Base-by-base conservation (phyloP, 2,329 filamentous ascomycete species). In the Alternaria longipes region DNA sequence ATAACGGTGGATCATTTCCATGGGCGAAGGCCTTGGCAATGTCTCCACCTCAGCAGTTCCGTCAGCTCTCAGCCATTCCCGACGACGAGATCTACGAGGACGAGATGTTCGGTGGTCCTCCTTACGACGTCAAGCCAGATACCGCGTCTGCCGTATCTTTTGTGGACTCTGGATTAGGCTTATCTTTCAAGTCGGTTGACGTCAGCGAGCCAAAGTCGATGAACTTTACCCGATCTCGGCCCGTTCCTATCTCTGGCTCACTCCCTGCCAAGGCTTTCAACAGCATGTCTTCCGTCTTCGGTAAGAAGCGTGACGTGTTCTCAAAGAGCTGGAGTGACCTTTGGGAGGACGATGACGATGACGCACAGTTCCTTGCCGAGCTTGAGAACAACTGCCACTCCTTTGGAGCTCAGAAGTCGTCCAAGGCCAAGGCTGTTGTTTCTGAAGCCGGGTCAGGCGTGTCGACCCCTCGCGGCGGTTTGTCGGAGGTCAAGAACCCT, bases 311-410 rank as follows among this genome's bases (percentile, higher is more conserved):
- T 64, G 91, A 94, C 46, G 84, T 86, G 49, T 92, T 96, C 49
- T 97, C 95, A 58, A 98, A 98, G 90, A 98, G 95, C 84, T 99
- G 95, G 95, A 97, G 94, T 74, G 95, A 99, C 78, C 89, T 98
- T 79, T 97, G 93, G 90, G 94, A 98, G 60, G 94, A 98, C 78
- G 94, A 98, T 77, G 94, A 98, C 55, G 93, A 95, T 73, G 89
- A 91, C 66, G 67, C 67, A 54, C 89, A 74, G 52, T 74, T 72
- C 55, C 64, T 77, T 18, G 74, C 91, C 64, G 87, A 91, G 69
- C 84, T 85, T 36, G 87, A 90, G 74, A 85, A 85, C 63, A 81
- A 82, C 61, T 86, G 86, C 65, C 87, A 90, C 30, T 71, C 71
- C 20, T 66, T 71, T 52, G 65, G 60, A 41, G 68, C 55, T 55